Base-by-base conservation (phyloP, 1,284 basidiomycete genomes). In the Tremellales sp. region DNA sequence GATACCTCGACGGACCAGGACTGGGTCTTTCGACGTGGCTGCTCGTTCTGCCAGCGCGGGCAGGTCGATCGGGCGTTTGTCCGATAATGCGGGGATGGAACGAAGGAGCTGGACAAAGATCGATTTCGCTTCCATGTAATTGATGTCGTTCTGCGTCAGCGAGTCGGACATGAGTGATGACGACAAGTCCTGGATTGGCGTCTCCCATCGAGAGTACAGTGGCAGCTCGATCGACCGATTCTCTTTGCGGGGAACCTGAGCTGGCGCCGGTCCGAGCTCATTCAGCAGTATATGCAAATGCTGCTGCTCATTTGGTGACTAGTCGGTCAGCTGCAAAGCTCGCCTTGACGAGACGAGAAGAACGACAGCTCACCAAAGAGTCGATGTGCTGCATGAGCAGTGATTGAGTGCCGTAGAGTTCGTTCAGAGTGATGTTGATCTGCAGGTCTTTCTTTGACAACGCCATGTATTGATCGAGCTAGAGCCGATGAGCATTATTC, bases 401-500 rank as follows among this genome's bases (percentile, higher is more conserved):
- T 27, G 91, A 87, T 72, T 98, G 94, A 3, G 93, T 97, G 76
- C 96, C 96, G 76, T 97, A 97, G 77, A 99, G 70, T 79, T 99
- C 96, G 72, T 98, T 99, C 72, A 98, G 78, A n/a, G 96, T 97
- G 70, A 99, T 98, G 73, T 90, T 87, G 75, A 99, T 97, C 78
- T 88, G 84, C 54, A 97, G 79, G 70, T 98, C 94, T 76, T 97
- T 97, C 81, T 98, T 98, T 51, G 93, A 97, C 52, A 99, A 78
- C 12, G 96, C 94, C 92, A 99, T 97, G 75, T 99, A 99, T 79
- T 98, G 96, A 75, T 98, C 94, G 85, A 97, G 92, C 89, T 94
- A 57, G n/a, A n/a, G n/a, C 0, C 10, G 17, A 36, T 52, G 19
- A 56, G 48, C 29, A 31, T 25, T 27, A 22, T 22, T 43, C 41